phyloP scores from a whole-genome alignment of 805 yeast genomes.

The Brettanomyces sp. region DNA sequence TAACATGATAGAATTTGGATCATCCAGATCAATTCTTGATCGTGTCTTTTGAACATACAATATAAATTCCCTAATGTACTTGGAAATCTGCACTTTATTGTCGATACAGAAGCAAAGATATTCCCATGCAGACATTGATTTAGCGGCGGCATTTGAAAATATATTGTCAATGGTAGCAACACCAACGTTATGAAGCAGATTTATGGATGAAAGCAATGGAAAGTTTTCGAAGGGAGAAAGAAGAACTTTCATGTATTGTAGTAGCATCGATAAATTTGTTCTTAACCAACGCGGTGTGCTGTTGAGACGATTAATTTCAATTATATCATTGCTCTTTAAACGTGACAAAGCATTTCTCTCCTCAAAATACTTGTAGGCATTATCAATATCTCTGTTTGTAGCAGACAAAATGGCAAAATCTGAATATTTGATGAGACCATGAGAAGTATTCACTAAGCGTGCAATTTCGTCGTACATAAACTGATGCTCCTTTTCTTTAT shows the following conservation, averaged over 20 bases:
- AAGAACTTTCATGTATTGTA: conserved; percentile 41
- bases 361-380: conserved; percentile 29
- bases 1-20: conserved; percentile 29
- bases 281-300: conserved; percentile 44
- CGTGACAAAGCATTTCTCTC: conserved; percentile 1
- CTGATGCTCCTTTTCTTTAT: conserved; percentile 28
- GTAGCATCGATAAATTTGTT: conserved; percentile 32
- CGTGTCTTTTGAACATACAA: conserved; percentile 13
- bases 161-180: conserved; percentile 11
- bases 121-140: conserved; percentile 15
- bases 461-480: conserved; percentile 38
- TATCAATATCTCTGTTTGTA: conserved; percentile 40
- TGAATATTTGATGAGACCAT: conserved; percentile 31
- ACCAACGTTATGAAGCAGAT: conserved; percentile 16
- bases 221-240: conserved; percentile 21
- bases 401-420: conserved; percentile 48
- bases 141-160: conserved; percentile 10
- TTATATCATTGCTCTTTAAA: conserved; percentile 21
- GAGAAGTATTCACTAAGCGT: conserved; percentile 30
- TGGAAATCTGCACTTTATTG: conserved; percentile 4
- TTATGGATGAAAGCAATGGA: conserved; percentile 17
- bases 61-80: conserved; percentile 7
- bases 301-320: conserved; percentile 34
- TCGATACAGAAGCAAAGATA: conserved; percentile 7
- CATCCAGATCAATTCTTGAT: conserved; percentile 16